Evolutionary conservation across 2,329 filamentous ascomycete species (phyloP), one percentile per base, ranked within the genome.

Genomic region (Ceratocystis cubensis): DNA sequence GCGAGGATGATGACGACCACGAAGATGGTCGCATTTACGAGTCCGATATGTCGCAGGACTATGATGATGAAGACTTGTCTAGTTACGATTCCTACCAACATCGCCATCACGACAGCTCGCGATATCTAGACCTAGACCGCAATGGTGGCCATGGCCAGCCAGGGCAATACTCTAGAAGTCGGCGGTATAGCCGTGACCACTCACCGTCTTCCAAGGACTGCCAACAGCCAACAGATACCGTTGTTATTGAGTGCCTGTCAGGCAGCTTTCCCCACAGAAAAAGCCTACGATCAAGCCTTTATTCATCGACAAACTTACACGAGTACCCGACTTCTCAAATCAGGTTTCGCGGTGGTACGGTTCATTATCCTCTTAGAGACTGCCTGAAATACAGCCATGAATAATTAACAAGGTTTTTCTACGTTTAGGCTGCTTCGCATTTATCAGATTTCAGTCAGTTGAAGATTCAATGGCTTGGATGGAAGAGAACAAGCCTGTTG

Each of bases 161-260:
- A 5, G 57, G 28, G 17, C 46, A 64, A 4, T 68, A 68, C 61
- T 68, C 66, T 15, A 61, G 50, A 22, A 67, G 66, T 44, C 69
- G 63, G 10, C 64, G 69, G 61, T 70, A 71, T 28, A 30, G 41
- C 5, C 69, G 71, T 46, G 69, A 71, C 64, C 70, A 73, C 50
- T 75, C 74, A 66, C 72, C 72, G 8, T 77, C 75, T 33, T 76
- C 73, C 44, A 73, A 69, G 44, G 73, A 73, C 62, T 75, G 76
- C 33, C 77, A 77, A 62, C 72, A 71, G 67, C 79, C 80, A 41
- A 80, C 76, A 69, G 77, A 81, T 69, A 82, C 79, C 44, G 75
- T 84, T 64, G 82, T 84, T 65, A 74, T 84, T 56, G 82, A 84
- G 71, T 81, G 81, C 65, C 70, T 84, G 66, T 79, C 81, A 41